Base-by-base conservation (phyloP, 169 alveolate species). In the Amoebophrya sp. region DNA sequence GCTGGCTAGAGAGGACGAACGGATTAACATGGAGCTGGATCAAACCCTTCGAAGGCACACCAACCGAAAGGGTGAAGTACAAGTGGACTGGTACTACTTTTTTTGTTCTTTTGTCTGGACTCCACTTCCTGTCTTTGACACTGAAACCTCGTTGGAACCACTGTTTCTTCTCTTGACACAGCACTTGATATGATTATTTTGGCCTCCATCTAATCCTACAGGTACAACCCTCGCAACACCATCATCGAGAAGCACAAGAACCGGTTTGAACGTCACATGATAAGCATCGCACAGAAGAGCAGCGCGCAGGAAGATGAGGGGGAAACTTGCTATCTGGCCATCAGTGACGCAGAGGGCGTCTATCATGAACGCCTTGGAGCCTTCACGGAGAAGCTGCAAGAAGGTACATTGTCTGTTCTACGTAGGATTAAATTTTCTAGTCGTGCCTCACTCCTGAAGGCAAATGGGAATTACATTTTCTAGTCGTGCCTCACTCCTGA, bases 251-350 rank as follows among this genome's bases (percentile, higher is more conserved):
- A 65, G 83, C 83, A 65, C 83, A 65, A 65, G 83, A 65, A 65
- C 83, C 83, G 83, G 83, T 65, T 65, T 26, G 83, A 65, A 36
- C 83, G 83, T 29, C 83, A 65, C 83, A 65, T 65, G 83, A 65
- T 65, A 29, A 26, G 39, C 36, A 26, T 65, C 36, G 83, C 83
- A 36, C 83, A 65, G 83, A 65, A 65, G 83, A 26, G 39, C 83
- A 36, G 39, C 38, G 83, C 83, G 39, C 83, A 65, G 83, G 83
- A 65, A 36, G 83, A 65, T 36, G 83, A 65, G 83, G 83, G 39
- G 2, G 83, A 6, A 18, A 26, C n/a, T 36, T 65, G 83, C 83
- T 65, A 65, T 36, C 33, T 26, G 83, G 26, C 2, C 38, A 18
- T 65, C 2, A 10, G 18, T 29, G 83, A 65, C 33, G 83, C 36